Evolutionary conservation across 441 rosid species (phyloP).

Genomic region (Pelargonium australe): DNA sequence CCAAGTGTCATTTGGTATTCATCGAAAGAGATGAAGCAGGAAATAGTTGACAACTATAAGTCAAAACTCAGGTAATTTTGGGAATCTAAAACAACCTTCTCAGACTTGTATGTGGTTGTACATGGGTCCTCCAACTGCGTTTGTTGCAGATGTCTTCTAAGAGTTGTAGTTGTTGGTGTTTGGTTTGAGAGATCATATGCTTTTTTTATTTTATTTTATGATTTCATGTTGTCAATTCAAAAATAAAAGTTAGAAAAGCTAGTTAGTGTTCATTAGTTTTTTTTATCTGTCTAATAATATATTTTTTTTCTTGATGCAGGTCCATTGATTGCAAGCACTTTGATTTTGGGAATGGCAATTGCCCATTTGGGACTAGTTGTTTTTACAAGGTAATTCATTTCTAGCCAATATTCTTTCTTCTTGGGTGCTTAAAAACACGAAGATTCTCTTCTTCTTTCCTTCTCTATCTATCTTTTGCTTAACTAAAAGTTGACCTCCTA

Average conservation of each 20-base stretch:
- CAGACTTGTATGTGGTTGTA: background rate
- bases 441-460: background rate
- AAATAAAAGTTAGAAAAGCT: background rate
- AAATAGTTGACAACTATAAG: slow-evolving; percentile 74
- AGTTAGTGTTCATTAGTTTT: background rate
- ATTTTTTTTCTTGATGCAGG: slow-evolving; percentile 33
- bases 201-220: slow-evolving; percentile 1
- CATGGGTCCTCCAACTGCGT: background rate
- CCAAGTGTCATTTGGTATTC: slow-evolving; percentile 90
- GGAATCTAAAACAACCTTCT: background rate
- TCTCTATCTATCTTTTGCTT: background rate
- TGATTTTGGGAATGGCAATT: slow-evolving; percentile 81
- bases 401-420: background rate
- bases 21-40: slow-evolving; percentile 71
- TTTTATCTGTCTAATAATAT: slow-evolving; percentile 9
- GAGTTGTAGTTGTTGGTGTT: background rate
- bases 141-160: background rate
- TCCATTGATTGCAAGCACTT: slow-evolving; percentile 92
- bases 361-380: slow-evolving; percentile 95
- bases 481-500: background rate
- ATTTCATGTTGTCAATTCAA: background rate
- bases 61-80: slow-evolving; percentile 64
- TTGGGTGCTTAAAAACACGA: background rate
- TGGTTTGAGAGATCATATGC: background rate
- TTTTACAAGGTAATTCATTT: slow-evolving; percentile 60